phyloP scores from a whole-genome alignment of 2,329 filamentous ascomycete species.

The Penicillium sp. region DNA sequence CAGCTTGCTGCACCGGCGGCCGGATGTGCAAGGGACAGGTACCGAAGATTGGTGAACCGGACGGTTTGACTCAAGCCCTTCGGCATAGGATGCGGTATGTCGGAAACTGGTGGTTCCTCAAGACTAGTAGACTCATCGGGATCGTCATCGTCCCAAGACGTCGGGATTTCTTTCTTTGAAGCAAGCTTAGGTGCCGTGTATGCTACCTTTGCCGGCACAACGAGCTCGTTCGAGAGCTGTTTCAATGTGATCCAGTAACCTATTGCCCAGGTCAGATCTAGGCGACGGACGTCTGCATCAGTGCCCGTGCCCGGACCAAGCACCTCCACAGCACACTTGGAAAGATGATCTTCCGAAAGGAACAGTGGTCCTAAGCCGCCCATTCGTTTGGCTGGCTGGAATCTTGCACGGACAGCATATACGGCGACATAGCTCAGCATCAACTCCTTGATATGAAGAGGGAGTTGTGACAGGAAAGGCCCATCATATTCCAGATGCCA shows the following conservation, averaged over 20 bases:
- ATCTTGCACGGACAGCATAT: constrained; percentile 46
- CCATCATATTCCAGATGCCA: constrained; percentile 54
- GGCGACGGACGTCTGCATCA: constrained; percentile 41
- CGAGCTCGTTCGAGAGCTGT: constrained; percentile 43
- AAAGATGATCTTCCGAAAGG: constrained; percentile 16
- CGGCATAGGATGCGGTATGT: constrained; percentile 8
- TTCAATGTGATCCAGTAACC: constrained; percentile 45
- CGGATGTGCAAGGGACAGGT: constrained; percentile 53
- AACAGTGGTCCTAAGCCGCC: constrained; percentile 49
- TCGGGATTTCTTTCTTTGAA: constrained; percentile 22
- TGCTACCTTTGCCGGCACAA: constrained; percentile 21
- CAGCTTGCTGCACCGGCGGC: constrained; percentile 44
- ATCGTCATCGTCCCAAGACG: constrained; percentile 38
- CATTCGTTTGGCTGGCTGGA: constrained; percentile 35
- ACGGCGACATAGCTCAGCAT: constrained; percentile 53
- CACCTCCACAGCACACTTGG: constrained; percentile 4
- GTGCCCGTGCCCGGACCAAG: constrained; percentile 9
- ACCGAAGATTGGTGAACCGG: constrained; percentile 50
- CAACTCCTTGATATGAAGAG: constrained; percentile 46
- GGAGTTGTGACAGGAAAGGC: constrained; percentile 48
- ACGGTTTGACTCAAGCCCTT: constrained; percentile 22
- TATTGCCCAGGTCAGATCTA: constrained; percentile 50
- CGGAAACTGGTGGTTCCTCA: not conserved
- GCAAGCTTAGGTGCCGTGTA: not conserved
- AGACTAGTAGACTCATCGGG: constrained; percentile 12